Evolutionary conservation across 306 rosid genomes (phyloP), one percentile per base, ranked within the genome.

Genomic region (Canavalia gladiata): DNA sequence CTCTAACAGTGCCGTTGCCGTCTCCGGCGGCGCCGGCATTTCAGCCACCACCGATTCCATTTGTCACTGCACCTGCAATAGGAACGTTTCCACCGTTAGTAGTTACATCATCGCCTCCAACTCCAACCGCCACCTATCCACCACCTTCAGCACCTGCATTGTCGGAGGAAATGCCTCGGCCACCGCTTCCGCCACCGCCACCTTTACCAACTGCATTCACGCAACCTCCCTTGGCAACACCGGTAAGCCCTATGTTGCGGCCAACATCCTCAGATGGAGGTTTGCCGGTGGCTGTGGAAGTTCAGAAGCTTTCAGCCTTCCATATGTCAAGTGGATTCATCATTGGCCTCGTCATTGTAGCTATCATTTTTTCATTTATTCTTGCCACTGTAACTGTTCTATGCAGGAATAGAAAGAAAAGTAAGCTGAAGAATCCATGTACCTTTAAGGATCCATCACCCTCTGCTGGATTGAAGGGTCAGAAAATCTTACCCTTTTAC

Each of bases 271-370:
- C 91, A 2, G 18, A n/a, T 50, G 71, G 71, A 30, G 33, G 41
- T 58, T 79, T 87, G 25, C 88, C 88, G 30, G 69, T 70, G 11
- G 78, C 87, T 4, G 83, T 81, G 81, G 72, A 84, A 64, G 65
- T 80, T 60, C 67, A 68, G 50, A 86, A 85, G 55, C 57, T 57
- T 8, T 41, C 59, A 47, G 6, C 37, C 3, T 67, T 63, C 46
- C 69, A 77, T 18, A 13, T 55, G 47, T 45, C 85, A 43, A 58
- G 68, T 49, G 86, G 86, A 37, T 49, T 87, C 7, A 52, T 77
- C 6, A 9, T 65, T 58, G 94, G 88, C 31, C 72, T 73, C 29
- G 57, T 66, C 10, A 49, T 75, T 50, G 88, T 68, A 18, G 75
- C 77, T 75, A 33, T 87, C 49, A 25, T 77, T 6, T 2, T 76